Evolutionary conservation across 805 yeast genomes (phyloP), one percentile per base, ranked within the genome.

Genomic region (Candida chauliodis): DNA sequence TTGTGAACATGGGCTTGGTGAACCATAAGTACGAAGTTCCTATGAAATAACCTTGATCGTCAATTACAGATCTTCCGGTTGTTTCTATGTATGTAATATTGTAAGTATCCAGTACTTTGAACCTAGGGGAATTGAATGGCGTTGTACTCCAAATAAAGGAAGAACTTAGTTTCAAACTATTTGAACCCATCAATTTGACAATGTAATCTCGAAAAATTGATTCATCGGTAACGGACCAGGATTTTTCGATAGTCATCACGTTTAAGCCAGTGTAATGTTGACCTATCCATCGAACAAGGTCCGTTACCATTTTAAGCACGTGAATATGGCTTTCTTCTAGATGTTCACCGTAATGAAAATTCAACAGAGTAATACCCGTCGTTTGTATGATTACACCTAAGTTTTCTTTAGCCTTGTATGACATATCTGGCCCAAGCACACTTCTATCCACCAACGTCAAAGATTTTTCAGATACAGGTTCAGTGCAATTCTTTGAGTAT

Each of bases 181-280:
- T 18, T 6, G 37, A 4, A 5, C n/a, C 21, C 4, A 36, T n/a
- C 8, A 36, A n/a, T 28, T 30, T 29, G 5, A 29, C 8, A 15
- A 40, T 29, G 35, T 47, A 49, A 11, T 53, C 51, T 40, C 58
- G 44, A 5, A 52, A 26, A 5, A 49, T 41, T 8, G 56, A 36
- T 18, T 58, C 66, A 39, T 61, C 63, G 2, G 53, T 41, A 10
- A 56, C 48, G 2, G 64, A 55, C 67, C 67, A 61, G 17, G 59
- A 55, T 36, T 58, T 54, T 34, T 55, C 61, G 16, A 53, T 37
- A 8, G 53, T 43, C 4, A 52, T 15, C 16, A 14, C 17, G 38
- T 34, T 16, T 33, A 38, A 30, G 13, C 44, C 45, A 10, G 27
- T 16, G 25, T 50, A 50, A 16, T 25, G 30, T 15, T 17, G 31